A percentile compares a stretch with the other conserved stretches of the same genome.
phyloP scores from a whole-genome alignment of 768 basidiomycete species.

The Coprinopsis cinerea region DNA sequence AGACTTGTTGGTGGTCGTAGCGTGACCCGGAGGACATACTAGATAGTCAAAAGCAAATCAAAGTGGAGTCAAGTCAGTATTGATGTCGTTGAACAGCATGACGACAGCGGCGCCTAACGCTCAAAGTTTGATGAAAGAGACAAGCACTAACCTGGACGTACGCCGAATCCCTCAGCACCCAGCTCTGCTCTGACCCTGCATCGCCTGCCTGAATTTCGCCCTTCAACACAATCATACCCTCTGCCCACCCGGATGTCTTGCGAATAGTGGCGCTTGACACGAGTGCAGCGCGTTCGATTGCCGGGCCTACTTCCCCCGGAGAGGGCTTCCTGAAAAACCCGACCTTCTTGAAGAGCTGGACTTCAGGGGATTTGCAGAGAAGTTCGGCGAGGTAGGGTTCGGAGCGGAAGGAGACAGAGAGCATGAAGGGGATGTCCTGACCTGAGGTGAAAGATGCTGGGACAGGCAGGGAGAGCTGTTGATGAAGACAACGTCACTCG shows the following conservation, averaged over 20 bases:
- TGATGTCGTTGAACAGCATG: neutral
- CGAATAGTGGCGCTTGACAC: conserved; percentile 19
- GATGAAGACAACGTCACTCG: neutral
- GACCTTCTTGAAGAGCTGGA: conserved; percentile 31
- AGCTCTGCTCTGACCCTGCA: conserved; percentile 30
- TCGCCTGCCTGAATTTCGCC: conserved; percentile 31
- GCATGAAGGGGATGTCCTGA: conserved; percentile 31
- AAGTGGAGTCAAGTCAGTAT: neutral
- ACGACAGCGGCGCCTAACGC: neutral
- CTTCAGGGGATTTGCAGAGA: conserved; percentile 25
- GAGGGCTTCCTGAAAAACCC: conserved; percentile 21
- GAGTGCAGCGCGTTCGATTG: conserved; percentile 20
- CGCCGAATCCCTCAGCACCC: conserved; percentile 26
- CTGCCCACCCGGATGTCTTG: conserved; percentile 25
- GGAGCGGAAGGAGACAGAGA: conserved; percentile 29
- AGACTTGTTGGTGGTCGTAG: conserved; percentile 26
- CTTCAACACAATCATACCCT: conserved; percentile 28
- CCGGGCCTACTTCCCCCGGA: conserved; percentile 1
- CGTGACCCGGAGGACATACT: conserved; percentile 34
- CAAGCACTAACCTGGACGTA: conserved; percentile 21
- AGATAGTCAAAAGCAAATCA: neutral
- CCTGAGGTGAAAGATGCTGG: conserved; percentile 33
- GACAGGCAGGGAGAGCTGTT: conserved; percentile 33
- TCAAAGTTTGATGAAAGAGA: neutral
- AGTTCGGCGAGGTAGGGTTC: conserved; percentile 34